phyloP scores from a whole-genome alignment of 352 stramenopile species.

The Pythium phragmitis region DNA sequence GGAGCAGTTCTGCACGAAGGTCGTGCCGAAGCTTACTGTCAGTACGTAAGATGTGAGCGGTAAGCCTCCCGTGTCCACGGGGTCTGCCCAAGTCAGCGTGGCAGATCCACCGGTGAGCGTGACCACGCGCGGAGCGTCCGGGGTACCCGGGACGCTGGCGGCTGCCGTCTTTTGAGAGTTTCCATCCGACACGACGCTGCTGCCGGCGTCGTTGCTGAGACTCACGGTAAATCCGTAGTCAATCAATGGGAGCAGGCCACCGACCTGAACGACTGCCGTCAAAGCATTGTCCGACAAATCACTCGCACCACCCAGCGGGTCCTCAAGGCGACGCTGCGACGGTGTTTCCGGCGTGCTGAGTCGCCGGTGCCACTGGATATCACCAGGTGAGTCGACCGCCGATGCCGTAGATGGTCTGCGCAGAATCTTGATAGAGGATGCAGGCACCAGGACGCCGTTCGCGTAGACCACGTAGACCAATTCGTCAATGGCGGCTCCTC shows the following conservation, averaged over 20 bases:
- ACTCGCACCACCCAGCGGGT: not conserved
- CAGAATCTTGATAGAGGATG: not conserved
- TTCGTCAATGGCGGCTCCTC: conserved; percentile 30
- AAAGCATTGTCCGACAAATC: not conserved
- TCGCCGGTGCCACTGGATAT: not conserved
- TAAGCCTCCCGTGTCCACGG: conserved; percentile 49
- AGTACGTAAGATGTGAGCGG: conserved; percentile 45
- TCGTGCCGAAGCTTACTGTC: conserved; percentile 21
- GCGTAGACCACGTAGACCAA: conserved; percentile 45
- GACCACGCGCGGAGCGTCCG: conserved; percentile 26
- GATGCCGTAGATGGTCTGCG: not conserved
- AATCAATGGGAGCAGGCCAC: conserved; percentile 39
- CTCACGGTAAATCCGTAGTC: conserved; percentile 47
- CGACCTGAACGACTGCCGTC: conserved; percentile 34
- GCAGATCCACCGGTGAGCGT: conserved; percentile 43
- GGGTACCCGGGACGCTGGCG: conserved; percentile 29
- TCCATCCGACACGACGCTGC: conserved; percentile 24
- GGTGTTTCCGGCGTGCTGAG: not conserved
- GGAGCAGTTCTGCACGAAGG: conserved; percentile 34
- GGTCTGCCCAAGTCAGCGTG: conserved; percentile 39
- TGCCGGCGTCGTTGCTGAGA: conserved; percentile 33
- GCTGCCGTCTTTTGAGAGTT: conserved; percentile 19
- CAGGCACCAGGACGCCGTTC: conserved; percentile 34
- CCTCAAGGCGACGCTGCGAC: not conserved
- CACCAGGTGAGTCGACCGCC: not conserved